Conservation (phyloP, 1,284 basidiomycete genomes). For the Anthracocystis panici-leucophaei region DNA sequence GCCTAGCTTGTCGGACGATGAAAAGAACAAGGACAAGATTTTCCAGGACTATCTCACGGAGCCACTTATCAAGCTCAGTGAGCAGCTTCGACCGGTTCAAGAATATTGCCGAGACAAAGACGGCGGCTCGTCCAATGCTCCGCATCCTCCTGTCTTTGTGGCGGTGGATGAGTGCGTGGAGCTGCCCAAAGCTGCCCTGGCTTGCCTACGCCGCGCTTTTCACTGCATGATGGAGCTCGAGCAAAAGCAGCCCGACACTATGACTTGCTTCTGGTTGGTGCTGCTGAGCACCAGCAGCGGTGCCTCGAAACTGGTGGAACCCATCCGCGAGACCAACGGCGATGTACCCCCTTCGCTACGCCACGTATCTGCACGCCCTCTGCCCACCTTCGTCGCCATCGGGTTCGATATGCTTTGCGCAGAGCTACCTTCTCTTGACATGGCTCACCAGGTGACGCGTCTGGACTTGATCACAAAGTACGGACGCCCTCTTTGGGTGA, state of each 20-base stretch:
- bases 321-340: background rate
- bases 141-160: background rate
- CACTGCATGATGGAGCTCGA: background rate
- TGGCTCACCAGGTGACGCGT: background rate
- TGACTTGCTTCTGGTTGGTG: conserved; percentile 22
- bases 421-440: conserved; percentile 2
- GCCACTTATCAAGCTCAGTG: background rate
- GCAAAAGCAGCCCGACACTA: background rate
- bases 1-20: background rate
- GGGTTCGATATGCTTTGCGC: conserved; percentile 15
- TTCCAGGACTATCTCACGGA: background rate
- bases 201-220: background rate
- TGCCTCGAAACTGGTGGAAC: conserved; percentile 10
- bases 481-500: conserved; percentile 26
- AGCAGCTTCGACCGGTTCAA: background rate
- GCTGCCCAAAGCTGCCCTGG: background rate
- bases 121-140: background rate
- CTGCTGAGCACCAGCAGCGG: conserved; percentile 26
- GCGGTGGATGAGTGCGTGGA: background rate
- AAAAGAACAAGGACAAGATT: background rate
- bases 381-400: conserved; percentile 14
- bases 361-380: background rate
- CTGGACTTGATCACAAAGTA: conserved; percentile 10
- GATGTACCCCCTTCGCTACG: background rate
- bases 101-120: background rate